phyloP scores from a whole-genome alignment of 169 alveolate genomes.

The Neospora caninum region DNA sequence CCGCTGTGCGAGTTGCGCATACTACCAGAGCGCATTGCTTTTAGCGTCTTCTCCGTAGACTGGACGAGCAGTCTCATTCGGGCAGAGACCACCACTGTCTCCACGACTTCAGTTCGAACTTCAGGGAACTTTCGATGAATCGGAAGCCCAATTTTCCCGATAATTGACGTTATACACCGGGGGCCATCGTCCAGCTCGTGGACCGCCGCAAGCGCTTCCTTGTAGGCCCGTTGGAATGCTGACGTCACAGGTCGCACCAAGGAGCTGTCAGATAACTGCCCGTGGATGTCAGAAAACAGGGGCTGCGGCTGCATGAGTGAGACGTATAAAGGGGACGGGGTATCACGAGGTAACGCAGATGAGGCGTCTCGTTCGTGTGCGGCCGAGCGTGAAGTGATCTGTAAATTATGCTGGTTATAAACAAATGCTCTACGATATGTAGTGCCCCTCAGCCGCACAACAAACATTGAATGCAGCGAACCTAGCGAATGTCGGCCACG shows the following conservation, averaged over 20 bases:
- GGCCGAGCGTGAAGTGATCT: no score
- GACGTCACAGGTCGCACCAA: not conserved
- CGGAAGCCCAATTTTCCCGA: not conserved
- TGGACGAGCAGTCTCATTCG: not conserved
- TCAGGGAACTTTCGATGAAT: not conserved
- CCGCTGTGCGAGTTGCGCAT: not conserved
- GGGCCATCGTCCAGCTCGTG: not conserved
- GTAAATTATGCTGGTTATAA: no score
- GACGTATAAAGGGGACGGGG: no score
- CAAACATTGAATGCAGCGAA: no score
- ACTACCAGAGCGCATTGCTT: not conserved
- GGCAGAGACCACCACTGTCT: not conserved
- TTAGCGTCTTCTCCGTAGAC: not conserved
- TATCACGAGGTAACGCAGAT: no score
- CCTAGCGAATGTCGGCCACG: no score
- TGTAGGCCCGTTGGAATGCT: not conserved
- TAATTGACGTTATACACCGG: not conserved
- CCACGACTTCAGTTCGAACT: not conserved
- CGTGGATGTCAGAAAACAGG: no score
- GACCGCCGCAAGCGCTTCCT: not conserved
- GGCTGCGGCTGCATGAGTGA: no score
- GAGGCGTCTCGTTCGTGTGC: no score
- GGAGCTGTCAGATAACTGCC: no score
- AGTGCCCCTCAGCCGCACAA: no score
- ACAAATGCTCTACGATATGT: no score